Percentiles rank a stretch among this genome's conserved stretches.
Evolutionary conservation across 345 rosid species (phyloP).

Genomic region (Dipteronia dyeriana): DNA sequence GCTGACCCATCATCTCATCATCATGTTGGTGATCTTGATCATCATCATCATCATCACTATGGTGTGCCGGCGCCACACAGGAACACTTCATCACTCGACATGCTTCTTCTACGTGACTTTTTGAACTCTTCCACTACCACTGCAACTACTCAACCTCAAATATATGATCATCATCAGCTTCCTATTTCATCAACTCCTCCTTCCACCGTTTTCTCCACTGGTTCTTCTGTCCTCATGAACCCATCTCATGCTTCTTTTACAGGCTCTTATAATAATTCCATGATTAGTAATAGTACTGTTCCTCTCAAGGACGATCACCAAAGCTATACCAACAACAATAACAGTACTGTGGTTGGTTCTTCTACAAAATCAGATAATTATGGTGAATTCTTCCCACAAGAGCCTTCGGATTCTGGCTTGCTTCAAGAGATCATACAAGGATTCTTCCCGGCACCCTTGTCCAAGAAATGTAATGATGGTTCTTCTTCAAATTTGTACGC

Average conservation of each 20-base stretch:
- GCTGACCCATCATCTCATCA: neutral
- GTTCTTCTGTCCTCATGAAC: neutral
- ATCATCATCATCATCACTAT: slow-evolving; percentile 8
- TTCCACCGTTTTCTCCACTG: neutral
- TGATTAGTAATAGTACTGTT: neutral
- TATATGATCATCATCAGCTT: slow-evolving; percentile 17
- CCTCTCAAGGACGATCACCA: slow-evolving; percentile 14
- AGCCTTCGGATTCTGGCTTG: slow-evolving; percentile 69
- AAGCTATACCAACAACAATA: neutral
- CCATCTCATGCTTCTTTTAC: neutral
- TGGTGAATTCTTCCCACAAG: slow-evolving; percentile 50
- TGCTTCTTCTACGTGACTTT: slow-evolving; percentile 58
- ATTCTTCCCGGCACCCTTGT: slow-evolving; percentile 49
- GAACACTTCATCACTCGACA: slow-evolving; percentile 39
- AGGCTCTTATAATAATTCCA: slow-evolving; percentile 6
- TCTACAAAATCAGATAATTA: neutral
- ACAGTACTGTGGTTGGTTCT: neutral
- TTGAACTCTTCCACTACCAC: slow-evolving; percentile 26
- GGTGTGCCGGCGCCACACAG: slow-evolving; percentile 23
- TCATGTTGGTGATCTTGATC: neutral
- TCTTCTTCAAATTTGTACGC: neutral
- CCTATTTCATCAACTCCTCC: slow-evolving; percentile 19
- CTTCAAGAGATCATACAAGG: slow-evolving; percentile 80
- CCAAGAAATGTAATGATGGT: slow-evolving; percentile 18
- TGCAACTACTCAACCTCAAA: neutral